Conservation (phyloP, 2,329 filamentous ascomycete genomes). For the Lecanosticta acicola region DNA sequence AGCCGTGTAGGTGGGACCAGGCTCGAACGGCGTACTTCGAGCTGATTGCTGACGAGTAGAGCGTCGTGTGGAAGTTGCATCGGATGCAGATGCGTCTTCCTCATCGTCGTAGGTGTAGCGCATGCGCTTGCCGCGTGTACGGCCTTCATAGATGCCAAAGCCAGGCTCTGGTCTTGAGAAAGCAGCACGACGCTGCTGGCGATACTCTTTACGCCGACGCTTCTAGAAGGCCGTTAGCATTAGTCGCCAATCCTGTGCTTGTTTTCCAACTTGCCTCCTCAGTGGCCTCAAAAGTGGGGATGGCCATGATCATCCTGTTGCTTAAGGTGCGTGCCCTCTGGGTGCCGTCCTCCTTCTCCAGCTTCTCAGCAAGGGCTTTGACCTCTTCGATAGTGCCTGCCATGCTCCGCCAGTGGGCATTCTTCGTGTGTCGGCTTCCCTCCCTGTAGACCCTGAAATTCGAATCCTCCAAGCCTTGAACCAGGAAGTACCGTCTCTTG, state of each 20-base stretch:
- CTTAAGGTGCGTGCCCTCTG: constrained; percentile 74
- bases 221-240: constrained; percentile 54
- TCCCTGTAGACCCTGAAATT: constrained; percentile 91
- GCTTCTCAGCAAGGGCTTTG: constrained; percentile 65
- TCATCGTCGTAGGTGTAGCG: constrained; percentile 89
- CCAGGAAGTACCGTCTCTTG: constrained; percentile 85
- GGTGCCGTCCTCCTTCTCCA: constrained; percentile 70
- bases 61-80: constrained; percentile 57
- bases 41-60: constrained; percentile 56
- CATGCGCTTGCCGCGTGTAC: constrained; percentile 90
- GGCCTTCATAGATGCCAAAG: constrained; percentile 91
- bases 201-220: constrained; percentile 86
- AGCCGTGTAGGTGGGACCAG: constrained; percentile 64
- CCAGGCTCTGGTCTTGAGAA: constrained; percentile 84
- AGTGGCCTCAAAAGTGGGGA: constrained; percentile 86
- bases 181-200: constrained; percentile 74
- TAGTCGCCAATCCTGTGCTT: background rate
- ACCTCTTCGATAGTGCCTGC: constrained; percentile 88
- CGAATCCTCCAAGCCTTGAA: constrained; percentile 92
- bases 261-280: constrained; percentile 63
- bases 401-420: constrained; percentile 81
- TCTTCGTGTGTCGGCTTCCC: constrained; percentile 70
- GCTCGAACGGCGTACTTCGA: constrained; percentile 66
- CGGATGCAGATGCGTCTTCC: constrained; percentile 61
- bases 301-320: constrained; percentile 68